A percentile compares a stretch with the other conserved stretches of the same genome.
These are phyloP conservation scores for Solanum tarijense DNA, from an alignment of 257 asterid species.

Conservation along the genomic window DNA sequence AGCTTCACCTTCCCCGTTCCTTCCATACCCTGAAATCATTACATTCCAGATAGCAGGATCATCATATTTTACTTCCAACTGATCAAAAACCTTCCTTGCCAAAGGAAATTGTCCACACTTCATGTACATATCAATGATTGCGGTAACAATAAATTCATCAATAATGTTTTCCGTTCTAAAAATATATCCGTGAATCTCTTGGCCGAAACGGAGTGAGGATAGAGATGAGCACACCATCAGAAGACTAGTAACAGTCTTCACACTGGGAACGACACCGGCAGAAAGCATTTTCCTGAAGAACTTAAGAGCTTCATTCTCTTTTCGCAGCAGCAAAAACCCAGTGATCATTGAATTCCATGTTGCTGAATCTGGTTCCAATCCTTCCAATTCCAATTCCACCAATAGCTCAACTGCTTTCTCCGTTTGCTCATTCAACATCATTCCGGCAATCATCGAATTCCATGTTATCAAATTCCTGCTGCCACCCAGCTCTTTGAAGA, in stretches of 20 bases:
- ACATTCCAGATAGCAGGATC: conserved; percentile 94
- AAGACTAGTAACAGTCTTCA: conserved; percentile 50
- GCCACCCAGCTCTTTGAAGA: conserved; percentile 51
- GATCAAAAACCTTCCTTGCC: conserved; percentile 36
- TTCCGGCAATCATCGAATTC: conserved; percentile 81
- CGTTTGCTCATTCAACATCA: conserved; percentile 52
- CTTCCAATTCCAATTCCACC: conserved; percentile 29
- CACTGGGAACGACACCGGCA: conserved; percentile 27
- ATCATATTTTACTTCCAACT: conserved; percentile 28
- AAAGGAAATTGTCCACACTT: conserved; percentile 52
- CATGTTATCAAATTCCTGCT: conserved; percentile 50
- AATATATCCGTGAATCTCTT: conserved; percentile 61
- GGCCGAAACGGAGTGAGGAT: conserved; percentile 30
- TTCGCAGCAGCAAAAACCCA: conserved; percentile 54
- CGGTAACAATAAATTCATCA: conserved; percentile 56
- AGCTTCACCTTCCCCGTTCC: conserved; percentile 48
- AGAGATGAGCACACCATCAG: conserved; percentile 60
- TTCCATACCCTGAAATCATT: conserved; percentile 85
- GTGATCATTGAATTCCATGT: conserved; percentile 88
- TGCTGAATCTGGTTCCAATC: conserved; percentile 47
- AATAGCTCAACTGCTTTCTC: conserved; percentile 55
- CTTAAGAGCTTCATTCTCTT: conserved; percentile 40
- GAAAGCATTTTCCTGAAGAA: conserved; percentile 65
- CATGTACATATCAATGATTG: conserved; percentile 81
- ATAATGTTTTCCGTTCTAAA: conserved; percentile 22